Conservation (phyloP, 192 early-diverging fungal genomes). For the Backusella tuberculispora region DNA sequence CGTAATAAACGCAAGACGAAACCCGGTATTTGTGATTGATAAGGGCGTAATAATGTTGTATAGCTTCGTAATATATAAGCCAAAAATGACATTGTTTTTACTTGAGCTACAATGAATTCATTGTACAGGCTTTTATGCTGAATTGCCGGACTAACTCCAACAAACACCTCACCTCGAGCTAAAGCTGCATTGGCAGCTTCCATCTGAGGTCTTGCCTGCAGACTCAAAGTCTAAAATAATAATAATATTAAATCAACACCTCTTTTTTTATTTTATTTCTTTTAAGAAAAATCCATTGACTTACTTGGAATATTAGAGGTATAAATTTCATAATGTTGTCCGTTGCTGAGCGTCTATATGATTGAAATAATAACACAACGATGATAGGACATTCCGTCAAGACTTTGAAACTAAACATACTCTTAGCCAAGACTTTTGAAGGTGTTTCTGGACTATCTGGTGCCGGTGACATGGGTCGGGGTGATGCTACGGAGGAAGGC, state of each 20-base stretch:
- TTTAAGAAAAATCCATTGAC: neutral
- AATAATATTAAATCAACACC: neutral
- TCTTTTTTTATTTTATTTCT: neutral
- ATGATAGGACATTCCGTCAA: constrained; percentile 98
- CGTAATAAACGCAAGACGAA: constrained; percentile 88
- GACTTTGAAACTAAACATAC: constrained; percentile 94
- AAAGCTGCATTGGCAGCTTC: constrained; percentile 55
- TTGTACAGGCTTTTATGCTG: constrained; percentile 71
- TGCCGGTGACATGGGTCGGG: constrained; percentile 76
- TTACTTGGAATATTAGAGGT: constrained; percentile 84
- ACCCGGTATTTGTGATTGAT: constrained; percentile 84
- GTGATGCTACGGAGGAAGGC: constrained; percentile 53
- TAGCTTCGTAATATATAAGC: constrained; percentile 93
- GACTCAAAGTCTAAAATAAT: constrained; percentile 49
- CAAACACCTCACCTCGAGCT: constrained; percentile 67
- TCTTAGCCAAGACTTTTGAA: constrained; percentile 69
- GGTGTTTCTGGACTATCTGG: constrained; percentile 61
- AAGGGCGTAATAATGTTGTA: constrained; percentile 65
- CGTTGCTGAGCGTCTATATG: constrained; percentile 83
- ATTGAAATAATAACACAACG: constrained; percentile 92
- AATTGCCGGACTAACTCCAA: constrained; percentile 78
- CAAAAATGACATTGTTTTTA: constrained; percentile 98
- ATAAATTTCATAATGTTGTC: constrained; percentile 86
- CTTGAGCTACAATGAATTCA: constrained; percentile 96
- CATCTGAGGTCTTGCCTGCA: constrained; percentile 59